Evolutionary conservation across 2,329 filamentous ascomycete species (phyloP), one percentile per base, ranked within the genome.

Genomic region (Aspergillus sp.): DNA sequence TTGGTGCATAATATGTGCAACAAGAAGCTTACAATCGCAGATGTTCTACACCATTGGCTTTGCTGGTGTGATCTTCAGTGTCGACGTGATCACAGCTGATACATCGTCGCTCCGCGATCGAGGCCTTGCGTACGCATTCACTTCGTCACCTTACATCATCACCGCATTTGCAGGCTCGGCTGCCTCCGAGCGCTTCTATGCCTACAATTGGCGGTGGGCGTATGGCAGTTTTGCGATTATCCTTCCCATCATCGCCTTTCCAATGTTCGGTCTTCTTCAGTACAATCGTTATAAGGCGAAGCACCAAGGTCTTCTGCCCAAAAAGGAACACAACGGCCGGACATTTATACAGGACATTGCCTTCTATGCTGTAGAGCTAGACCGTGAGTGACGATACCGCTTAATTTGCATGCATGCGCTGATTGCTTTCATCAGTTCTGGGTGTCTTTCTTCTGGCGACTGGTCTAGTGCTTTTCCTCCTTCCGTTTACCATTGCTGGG

Each of bases 221-320:
- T 89, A 84, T 62, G 86, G 85, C 30, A 73, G 76, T 42, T 89
- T 87, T 64, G 77, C 81, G 32, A 85, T 89, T 62, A 77, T 89
- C 56, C 78, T 83, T 1, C 85, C 86, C 0, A 66, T 81, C 48
- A 76, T 86, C 39, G 80, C 80, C 2, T 43, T 83, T 3, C 87
- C 87, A 0, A 74, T 89, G 11, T 81, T 82, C 50, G 63, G 74
- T 15, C 69, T 87, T 13, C 78, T 88, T 63, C 74, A 80, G 58
- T 70, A 72, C 63, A 85, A 86, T 65, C 78, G 84, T 43, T 73
- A 68, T 54, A 85, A 85, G 66, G 87, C 87, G 3, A 74, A 77
- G 60, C 79, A 78, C 56, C 66, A 74, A n/a, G 85, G 85, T 1
- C 64, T 87, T 2, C 68, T 84, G 5, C 63, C 72, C 11, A 72